phyloP scores from a whole-genome alignment of 495 filamentous ascomycete genomes.

The Xylaria cubensis region DNA sequence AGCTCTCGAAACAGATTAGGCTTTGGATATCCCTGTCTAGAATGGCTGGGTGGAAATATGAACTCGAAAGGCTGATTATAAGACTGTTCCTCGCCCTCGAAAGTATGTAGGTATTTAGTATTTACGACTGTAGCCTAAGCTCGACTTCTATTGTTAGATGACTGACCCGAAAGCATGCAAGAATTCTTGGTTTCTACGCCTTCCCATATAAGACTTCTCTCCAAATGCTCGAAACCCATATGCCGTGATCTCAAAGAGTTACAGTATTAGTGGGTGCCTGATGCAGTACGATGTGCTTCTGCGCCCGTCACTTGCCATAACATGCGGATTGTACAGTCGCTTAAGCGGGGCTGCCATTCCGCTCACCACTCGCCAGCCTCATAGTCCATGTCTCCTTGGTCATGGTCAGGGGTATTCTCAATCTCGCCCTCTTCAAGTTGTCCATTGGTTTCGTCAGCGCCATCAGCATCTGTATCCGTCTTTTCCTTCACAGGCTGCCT shows the following conservation, averaged over 20 bases:
- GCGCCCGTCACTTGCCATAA: not conserved
- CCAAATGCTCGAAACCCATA: not conserved
- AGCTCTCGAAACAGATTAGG: not conserved
- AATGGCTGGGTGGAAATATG: not conserved
- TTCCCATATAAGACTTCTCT: not conserved
- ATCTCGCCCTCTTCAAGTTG: conserved; percentile 40
- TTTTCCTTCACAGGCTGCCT: conserved; percentile 28
- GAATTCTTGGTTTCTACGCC: not conserved
- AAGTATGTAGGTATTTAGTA: not conserved
- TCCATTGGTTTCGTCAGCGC: conserved; percentile 6
- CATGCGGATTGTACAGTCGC: not conserved
- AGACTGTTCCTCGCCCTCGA: not conserved
- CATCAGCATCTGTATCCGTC: conserved; percentile 7
- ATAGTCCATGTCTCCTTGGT: conserved; percentile 43
- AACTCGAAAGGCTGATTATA: not conserved
- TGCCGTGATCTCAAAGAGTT: not conserved
- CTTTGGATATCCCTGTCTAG: not conserved
- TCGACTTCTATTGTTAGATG: not conserved
- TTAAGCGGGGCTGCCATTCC: not conserved
- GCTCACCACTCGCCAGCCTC: conserved; percentile 37
- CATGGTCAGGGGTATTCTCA: conserved; percentile 24
- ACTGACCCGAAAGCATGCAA: not conserved
- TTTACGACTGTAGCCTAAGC: not conserved
- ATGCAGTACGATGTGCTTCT: not conserved
- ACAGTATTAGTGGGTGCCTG: not conserved